Conservation (phyloP, 1,139 yeast genomes). For the Zhuliangozyma blackwelliae region DNA sequence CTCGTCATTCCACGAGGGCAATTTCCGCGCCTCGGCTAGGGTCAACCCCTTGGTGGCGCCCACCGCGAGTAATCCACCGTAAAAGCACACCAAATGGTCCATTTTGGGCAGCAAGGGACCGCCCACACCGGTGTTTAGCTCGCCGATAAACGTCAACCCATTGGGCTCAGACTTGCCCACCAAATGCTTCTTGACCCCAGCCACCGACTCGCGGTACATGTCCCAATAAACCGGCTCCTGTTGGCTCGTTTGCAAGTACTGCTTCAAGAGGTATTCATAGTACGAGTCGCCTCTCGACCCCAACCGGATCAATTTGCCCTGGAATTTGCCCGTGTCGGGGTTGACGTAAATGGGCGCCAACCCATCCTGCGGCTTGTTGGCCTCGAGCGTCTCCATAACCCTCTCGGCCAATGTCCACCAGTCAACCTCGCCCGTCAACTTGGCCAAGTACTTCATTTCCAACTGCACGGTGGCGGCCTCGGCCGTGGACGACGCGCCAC, state of each 20-base stretch:
- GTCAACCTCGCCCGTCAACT: constrained; percentile 70
- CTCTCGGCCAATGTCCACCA: constrained; percentile 80
- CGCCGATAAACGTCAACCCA: constrained; percentile 71
- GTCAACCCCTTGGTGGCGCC: constrained; percentile 79
- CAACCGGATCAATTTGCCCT: constrained; percentile 62
- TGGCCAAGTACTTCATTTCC: constrained; percentile 80
- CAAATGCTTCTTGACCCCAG: constrained; percentile 64
- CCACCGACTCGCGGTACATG: constrained; percentile 75
- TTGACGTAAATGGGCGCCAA: constrained; percentile 77
- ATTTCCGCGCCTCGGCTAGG: constrained; percentile 36
- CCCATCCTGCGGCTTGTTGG: constrained; percentile 59
- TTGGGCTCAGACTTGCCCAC: constrained; percentile 59
- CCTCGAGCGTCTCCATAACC: constrained; percentile 63
- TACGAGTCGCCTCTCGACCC: constrained; percentile 95
- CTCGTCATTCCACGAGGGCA: constrained; percentile 32
- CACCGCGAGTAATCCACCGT: constrained; percentile 84
- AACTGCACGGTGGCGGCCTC: constrained; percentile 86
- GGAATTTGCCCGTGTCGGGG: constrained; percentile 71
- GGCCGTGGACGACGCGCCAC: constrained; percentile 74
- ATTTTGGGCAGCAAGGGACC: constrained; percentile 67
- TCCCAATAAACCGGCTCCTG: constrained; percentile 58
- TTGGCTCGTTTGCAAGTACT: constrained; percentile 72
- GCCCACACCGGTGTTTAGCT: constrained; percentile 62
- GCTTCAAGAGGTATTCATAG: constrained; percentile 85
- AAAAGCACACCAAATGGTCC: constrained; percentile 93